Conservation (phyloP, 371 early-diverging fungal species). For the Cokeromyces recurvatus region DNA sequence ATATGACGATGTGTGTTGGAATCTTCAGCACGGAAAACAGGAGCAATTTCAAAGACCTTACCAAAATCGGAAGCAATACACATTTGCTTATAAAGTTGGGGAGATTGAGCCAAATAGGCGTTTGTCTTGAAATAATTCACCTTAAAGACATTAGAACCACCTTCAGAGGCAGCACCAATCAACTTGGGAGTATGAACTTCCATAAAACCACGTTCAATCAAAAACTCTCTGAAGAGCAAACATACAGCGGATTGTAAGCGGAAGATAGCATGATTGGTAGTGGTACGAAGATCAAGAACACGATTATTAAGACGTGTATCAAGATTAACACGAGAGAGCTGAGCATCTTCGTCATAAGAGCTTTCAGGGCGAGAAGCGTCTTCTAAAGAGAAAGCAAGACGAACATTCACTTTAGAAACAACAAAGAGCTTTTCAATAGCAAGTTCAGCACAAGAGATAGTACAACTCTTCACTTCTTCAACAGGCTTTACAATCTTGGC, state of each 20-base stretch:
- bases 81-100: constrained; percentile 99
- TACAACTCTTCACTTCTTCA: constrained; percentile 89
- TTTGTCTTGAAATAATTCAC: constrained; percentile 95
- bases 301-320: constrained; percentile 97
- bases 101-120: constrained; percentile 98
- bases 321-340: constrained; percentile 78
- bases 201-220: constrained; percentile 80
- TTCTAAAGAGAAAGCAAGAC: constrained; percentile 95
- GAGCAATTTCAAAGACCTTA: constrained; percentile 98
- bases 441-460: constrained; percentile 88
- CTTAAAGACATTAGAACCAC: constrained; percentile 99
- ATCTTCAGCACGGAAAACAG: constrained; percentile 99
- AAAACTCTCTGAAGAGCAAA: constrained; percentile 92
- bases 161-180: constrained; percentile 95
- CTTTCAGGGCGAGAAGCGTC: constrained; percentile 89
- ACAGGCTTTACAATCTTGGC: constrained; percentile 76
- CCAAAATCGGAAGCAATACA: constrained; percentile 98
- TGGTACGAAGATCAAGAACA: constrained; percentile 94
- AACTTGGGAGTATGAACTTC: constrained; percentile 99
- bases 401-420: constrained; percentile 72
- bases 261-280: constrained; percentile 98
- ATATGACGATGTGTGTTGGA: constrained; percentile 99
- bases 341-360: constrained; percentile 73
- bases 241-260: constrained; percentile 95
- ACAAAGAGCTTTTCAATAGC: constrained; percentile 71